These are phyloP conservation scores for Backusella morwellensis DNA, from an alignment of 192 early-diverging fungal species.

Conservation along the genomic window DNA sequence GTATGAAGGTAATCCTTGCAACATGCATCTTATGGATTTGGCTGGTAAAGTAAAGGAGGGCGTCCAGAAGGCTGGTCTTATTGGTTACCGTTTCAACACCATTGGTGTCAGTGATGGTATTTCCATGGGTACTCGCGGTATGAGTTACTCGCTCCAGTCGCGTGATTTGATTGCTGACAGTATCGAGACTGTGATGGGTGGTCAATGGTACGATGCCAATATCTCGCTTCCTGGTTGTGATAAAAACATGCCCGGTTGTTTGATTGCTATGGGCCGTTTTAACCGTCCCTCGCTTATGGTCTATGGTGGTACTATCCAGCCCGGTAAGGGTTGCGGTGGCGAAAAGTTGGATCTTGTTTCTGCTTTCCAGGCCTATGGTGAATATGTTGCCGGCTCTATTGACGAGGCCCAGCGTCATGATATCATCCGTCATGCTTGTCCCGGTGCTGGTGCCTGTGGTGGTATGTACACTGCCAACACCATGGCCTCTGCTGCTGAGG, in stretches of 20 bases:
- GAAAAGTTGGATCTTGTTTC: slow-evolving; percentile 90
- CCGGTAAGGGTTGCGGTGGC: slow-evolving; percentile 69
- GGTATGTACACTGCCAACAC: slow-evolving; percentile 64
- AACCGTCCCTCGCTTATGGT: slow-evolving; percentile 98
- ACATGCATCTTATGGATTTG: slow-evolving; percentile 97
- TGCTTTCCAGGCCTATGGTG: slow-evolving; percentile 96
- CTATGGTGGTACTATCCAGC: slow-evolving; percentile 95
- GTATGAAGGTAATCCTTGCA: slow-evolving; percentile 99
- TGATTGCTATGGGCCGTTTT: slow-evolving; percentile 95
- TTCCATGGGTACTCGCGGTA: slow-evolving; percentile 95
- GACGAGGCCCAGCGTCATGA: slow-evolving; percentile 81
- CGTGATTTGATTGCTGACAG: slow-evolving; percentile 99
- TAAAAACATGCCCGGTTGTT: slow-evolving; percentile 97
- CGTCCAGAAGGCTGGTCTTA: slow-evolving; percentile 82
- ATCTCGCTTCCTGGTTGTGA: slow-evolving; percentile 94
- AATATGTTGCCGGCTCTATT: slow-evolving; percentile 89
- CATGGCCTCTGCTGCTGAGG: slow-evolving; percentile 93
- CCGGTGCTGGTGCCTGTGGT: slow-evolving; percentile 96
- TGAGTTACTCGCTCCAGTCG: slow-evolving; percentile 96
- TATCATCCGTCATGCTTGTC: slow-evolving; percentile 70
- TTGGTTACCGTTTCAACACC: slow-evolving; percentile 98
- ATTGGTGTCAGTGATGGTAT: slow-evolving; percentile 98
- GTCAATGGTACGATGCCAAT: slow-evolving; percentile 98
- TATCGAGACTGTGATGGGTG: slow-evolving; percentile 98
- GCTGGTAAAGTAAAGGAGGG: slow-evolving; percentile 89